phyloP scores from a whole-genome alignment of 176 grass and related monocot species.

The Paspalum notatum region DNA sequence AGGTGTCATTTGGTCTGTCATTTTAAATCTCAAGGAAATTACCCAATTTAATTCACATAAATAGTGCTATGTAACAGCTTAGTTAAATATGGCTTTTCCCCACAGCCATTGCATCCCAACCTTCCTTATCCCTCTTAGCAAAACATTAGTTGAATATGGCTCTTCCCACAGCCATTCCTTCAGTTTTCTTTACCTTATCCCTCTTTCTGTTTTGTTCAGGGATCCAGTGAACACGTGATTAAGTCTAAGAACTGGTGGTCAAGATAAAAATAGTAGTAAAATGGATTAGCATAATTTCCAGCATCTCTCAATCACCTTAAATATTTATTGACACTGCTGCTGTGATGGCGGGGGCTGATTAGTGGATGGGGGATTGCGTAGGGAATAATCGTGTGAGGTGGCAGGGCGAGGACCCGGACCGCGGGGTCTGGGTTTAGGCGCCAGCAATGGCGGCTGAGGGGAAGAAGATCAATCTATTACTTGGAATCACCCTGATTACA shows the following conservation, averaged over 20 bases:
- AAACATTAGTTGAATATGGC: background rate
- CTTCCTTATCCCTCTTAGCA: background rate
- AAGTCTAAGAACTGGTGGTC: slow-evolving; percentile 10
- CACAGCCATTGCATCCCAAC: background rate
- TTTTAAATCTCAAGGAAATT: slow-evolving; percentile 1
- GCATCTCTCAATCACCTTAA: background rate
- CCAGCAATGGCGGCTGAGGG: no score
- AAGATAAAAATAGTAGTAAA: slow-evolving; percentile 25
- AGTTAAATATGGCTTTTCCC: background rate
- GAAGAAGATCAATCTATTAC: no score
- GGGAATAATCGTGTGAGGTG: no score
- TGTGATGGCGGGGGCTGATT: no score
- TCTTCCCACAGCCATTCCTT: background rate
- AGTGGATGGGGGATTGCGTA: no score
- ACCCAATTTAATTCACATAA: slow-evolving; percentile 3
- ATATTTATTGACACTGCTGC: background rate
- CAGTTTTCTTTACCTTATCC: background rate
- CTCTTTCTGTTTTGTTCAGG: background rate
- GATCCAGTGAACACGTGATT: slow-evolving; percentile 28
- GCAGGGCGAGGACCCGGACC: no score
- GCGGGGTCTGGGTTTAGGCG: no score
- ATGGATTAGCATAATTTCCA: slow-evolving; percentile 4
- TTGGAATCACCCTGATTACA: no score
- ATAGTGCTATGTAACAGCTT: background rate
- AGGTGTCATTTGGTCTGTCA: background rate